These are phyloP conservation scores for Babesia sp. DNA, from an alignment of 169 alveolate species.

Conservation along the genomic window DNA sequence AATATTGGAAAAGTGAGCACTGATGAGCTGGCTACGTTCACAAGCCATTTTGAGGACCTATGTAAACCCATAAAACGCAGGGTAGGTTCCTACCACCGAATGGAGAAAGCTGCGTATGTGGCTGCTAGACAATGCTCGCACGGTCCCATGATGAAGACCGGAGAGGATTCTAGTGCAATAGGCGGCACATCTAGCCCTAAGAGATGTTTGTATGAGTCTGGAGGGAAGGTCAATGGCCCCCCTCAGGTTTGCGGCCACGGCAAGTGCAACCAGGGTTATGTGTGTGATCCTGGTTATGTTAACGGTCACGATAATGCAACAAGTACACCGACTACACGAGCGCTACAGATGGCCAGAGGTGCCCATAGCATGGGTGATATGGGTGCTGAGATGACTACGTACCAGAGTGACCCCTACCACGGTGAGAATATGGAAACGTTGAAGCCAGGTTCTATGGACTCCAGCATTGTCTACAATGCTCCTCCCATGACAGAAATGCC, in stretches of 20 bases:
- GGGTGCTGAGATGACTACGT: constrained; percentile 2
- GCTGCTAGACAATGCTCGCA: background rate
- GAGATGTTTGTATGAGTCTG: background rate
- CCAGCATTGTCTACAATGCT: constrained; percentile 1
- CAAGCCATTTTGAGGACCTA: background rate
- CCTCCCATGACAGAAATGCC: background rate
- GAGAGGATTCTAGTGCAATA: background rate
- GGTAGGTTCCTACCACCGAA: background rate
- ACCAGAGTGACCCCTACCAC: constrained; percentile 6
- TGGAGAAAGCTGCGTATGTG: background rate
- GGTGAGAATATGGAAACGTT: background rate
- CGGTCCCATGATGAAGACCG: background rate
- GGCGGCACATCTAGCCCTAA: background rate
- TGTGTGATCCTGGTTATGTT: background rate
- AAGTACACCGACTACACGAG: constrained; percentile 19
- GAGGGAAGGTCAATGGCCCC: background rate
- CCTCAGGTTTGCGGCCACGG: background rate
- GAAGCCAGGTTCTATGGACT: background rate
- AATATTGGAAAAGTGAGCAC: background rate
- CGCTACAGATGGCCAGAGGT: background rate
- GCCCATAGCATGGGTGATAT: background rate
- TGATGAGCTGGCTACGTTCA: constrained; percentile 4
- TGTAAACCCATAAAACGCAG: constrained; percentile 6
- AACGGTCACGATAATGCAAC: background rate
- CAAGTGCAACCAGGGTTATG: background rate